Conservation (phyloP, 2,329 filamentous ascomycete species). For the Colletotrichum tofieldiae region DNA sequence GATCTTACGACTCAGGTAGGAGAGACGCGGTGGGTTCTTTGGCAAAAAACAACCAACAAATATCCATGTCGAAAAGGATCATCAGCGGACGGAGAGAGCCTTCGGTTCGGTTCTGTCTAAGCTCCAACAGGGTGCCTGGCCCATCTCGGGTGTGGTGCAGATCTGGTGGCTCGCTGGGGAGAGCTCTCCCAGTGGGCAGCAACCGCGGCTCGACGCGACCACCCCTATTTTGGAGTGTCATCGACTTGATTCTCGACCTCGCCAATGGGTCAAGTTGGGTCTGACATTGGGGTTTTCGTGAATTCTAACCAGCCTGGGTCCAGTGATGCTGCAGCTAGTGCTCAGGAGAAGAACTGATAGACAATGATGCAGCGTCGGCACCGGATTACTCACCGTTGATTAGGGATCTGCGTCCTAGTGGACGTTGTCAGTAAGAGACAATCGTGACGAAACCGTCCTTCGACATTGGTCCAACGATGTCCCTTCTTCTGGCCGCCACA, state of each 20-base stretch:
- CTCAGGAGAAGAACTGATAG: not conserved
- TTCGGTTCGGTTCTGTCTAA: constrained; percentile 17
- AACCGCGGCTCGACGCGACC: constrained; percentile 15
- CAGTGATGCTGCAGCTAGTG: constrained; percentile 1
- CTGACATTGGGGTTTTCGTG: not conserved
- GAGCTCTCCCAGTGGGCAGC: constrained; percentile 17
- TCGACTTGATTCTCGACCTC: not conserved
- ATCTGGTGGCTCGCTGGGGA: constrained; percentile 23
- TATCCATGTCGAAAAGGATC: not conserved
- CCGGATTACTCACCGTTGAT: not conserved
- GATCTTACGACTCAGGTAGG: constrained; percentile 22
- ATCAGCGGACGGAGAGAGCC: not conserved
- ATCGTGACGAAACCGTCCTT: constrained; percentile 24
- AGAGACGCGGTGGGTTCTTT: constrained; percentile 6
- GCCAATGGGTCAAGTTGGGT: not conserved
- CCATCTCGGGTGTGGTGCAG: constrained; percentile 21
- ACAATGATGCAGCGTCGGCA: not conserved
- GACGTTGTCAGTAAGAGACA: constrained; percentile 6
- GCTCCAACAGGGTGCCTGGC: constrained; percentile 19
- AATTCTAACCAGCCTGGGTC: not conserved
- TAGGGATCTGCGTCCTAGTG: constrained; percentile 11
- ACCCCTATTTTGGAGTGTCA: constrained; percentile 9
- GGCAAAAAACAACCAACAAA: not conserved
- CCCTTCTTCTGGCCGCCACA: constrained; percentile 10
- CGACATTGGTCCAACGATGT: not conserved